Evolutionary conservation across 2,329 filamentous ascomycete species (phyloP).

Genomic region (Colletotrichum higginsianum): DNA sequence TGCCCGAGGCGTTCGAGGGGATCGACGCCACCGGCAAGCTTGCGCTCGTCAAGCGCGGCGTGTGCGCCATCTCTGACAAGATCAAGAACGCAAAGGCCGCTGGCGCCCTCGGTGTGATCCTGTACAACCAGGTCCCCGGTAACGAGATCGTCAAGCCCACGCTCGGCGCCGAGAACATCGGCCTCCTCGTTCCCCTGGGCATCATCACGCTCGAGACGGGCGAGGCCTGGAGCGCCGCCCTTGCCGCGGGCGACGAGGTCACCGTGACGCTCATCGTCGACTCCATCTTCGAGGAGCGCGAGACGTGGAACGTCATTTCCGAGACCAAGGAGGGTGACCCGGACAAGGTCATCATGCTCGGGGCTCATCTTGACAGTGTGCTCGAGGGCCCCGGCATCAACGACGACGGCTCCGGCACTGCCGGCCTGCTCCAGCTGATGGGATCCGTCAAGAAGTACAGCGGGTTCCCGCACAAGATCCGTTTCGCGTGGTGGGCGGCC

Average conservation of each 20-base stretch:
- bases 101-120: slow-evolving; percentile 62
- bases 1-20: slow-evolving; percentile 58
- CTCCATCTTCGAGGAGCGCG: slow-evolving; percentile 53
- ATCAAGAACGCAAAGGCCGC: slow-evolving; percentile 58
- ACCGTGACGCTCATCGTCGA: slow-evolving; percentile 55
- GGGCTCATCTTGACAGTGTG: slow-evolving; percentile 59
- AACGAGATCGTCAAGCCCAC: slow-evolving; percentile 62
- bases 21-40: slow-evolving; percentile 61
- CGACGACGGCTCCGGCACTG: slow-evolving; percentile 58
- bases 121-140: slow-evolving; percentile 74
- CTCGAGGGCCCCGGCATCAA: slow-evolving; percentile 58
- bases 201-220: slow-evolving; percentile 55
- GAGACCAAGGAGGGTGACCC: slow-evolving; percentile 60
- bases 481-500: slow-evolving; percentile 60
- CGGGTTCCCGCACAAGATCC: slow-evolving; percentile 58
- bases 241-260: slow-evolving; percentile 52
- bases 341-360: slow-evolving; percentile 59
- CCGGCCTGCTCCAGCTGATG: slow-evolving; percentile 55
- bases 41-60: slow-evolving; percentile 60
- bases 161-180: slow-evolving; percentile 61
- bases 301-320: slow-evolving; percentile 58
- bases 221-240: slow-evolving; percentile 51
- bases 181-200: slow-evolving; percentile 53
- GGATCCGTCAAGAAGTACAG: slow-evolving; percentile 54
- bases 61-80: slow-evolving; percentile 59